Evolutionary conservation across 352 stramenopile species (phyloP).

Genomic region (Globisporangium irregulare): DNA sequence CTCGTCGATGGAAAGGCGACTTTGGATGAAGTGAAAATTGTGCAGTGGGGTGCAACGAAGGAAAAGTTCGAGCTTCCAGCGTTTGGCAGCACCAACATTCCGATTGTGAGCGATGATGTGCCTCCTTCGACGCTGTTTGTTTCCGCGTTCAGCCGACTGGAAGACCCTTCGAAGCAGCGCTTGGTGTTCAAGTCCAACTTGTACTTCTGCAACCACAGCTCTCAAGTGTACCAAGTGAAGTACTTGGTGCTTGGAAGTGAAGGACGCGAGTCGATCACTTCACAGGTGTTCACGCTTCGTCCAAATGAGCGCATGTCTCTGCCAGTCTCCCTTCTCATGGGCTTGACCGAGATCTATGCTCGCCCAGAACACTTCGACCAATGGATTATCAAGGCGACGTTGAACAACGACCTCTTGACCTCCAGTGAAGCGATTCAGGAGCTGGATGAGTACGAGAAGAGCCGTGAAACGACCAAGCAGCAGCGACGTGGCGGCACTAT

Average conservation of each 20-base stretch:
- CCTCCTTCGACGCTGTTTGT: conserved; percentile 55
- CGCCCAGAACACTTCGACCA: conserved; percentile 60
- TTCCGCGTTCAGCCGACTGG: conserved; percentile 63
- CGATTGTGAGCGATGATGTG: conserved; percentile 35
- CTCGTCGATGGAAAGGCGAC: conserved; percentile 32
- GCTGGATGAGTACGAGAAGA: conserved; percentile 51
- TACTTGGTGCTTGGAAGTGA: conserved; percentile 60
- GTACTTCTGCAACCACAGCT: conserved; percentile 80
- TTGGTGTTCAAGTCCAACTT: conserved; percentile 80
- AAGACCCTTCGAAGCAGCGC: conserved; percentile 57
- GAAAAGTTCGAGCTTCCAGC: conserved; percentile 36
- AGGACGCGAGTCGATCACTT: conserved; percentile 45
- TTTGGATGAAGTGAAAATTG: conserved; percentile 52
- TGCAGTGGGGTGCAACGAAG: conserved; percentile 51
- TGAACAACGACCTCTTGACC: conserved; percentile 79
- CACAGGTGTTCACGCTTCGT: conserved; percentile 52
- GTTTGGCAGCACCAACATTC: conserved; percentile 65
- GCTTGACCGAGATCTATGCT: conserved; percentile 80
- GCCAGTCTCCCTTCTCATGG: conserved; percentile 70
- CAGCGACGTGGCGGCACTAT: conserved; percentile 65
- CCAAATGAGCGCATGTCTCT: conserved; percentile 67
- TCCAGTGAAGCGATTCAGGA: conserved; percentile 52
- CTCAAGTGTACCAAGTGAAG: conserved; percentile 69
- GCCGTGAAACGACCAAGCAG: conserved; percentile 42
- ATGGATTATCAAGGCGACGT: conserved; percentile 69